Base-by-base conservation (phyloP, 192 early-diverging fungal genomes). In the Coemansia sp. region DNA sequence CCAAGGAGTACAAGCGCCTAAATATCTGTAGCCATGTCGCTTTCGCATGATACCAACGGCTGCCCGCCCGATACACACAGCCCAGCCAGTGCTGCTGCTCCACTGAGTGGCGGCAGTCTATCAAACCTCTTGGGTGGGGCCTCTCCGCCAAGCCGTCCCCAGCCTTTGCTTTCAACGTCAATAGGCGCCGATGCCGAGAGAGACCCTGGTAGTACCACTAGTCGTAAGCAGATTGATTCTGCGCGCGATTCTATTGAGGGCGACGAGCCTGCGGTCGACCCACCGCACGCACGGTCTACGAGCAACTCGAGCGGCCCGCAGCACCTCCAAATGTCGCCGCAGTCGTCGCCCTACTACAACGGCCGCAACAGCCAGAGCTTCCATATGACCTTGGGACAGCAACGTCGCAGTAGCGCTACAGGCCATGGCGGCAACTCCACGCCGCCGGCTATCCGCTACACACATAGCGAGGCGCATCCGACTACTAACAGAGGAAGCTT, bases 371-470 rank as follows among this genome's bases (percentile, higher is more conserved):
- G 38, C 33, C 38, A 59, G 33, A 67, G 60, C 62, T 56, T 55
- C n/a, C 36, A 63, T 18, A 66, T 62, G 51, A 48, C 57, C 2
- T 26, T 39, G 65, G 65, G 56, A 1, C 42, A 42, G 5, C 46
- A 59, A 1, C 58, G 59, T 13, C 46, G 66, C 20, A 51, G 66
- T 21, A 53, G 36, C 37, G 26, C 59, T 24, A 50, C 48, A 13
- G 56, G 56, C 7, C 59, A 45, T 21, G 63, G 36, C 39, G 63
- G 28, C 13, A 31, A 57, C n/a, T 42, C 61, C 11, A 71, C 75
- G 10, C 76, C 76, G 43, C 70, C 76, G 5, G 33, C 51, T 3
- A 72, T 78, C 60, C 58, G 76, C 31, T 67, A 73, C 18, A 69
- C 76, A 1, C 76, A 48, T 24, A 77, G 69, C 40, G 75, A 77